Evolutionary conservation across 345 rosid species (phyloP).

Genomic region (Syzygium aqueum): DNA sequence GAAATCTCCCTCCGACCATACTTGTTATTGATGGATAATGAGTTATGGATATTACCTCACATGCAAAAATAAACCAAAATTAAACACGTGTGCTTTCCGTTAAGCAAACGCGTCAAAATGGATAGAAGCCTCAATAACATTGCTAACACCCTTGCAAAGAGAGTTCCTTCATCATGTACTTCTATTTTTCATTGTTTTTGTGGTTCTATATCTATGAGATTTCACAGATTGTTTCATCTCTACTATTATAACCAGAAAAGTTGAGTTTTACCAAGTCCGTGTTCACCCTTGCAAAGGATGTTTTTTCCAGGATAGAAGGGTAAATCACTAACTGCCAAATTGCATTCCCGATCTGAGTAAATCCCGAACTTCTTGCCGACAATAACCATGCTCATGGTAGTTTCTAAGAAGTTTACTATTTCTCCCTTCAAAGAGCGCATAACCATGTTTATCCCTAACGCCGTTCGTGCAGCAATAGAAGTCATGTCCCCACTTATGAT

Average conservation of each 20-base stretch:
- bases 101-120: background rate
- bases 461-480: background rate
- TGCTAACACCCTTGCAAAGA: background rate
- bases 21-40: background rate
- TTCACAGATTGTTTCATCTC: background rate
- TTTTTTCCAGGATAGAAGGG: background rate
- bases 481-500: background rate
- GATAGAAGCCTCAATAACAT: background rate
- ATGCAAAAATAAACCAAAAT: background rate
- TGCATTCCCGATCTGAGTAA: background rate
- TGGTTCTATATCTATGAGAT: background rate
- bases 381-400: background rate
- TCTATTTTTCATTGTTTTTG: background rate
- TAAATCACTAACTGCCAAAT: background rate
- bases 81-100: background rate
- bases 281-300: background rate
- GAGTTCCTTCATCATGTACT: background rate
- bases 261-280: background rate
- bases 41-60: background rate
- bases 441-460: too few relatives aligned
- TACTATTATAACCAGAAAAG: background rate
- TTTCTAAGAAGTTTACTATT: background rate
- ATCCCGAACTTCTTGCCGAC: background rate
- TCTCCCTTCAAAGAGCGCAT: background rate
- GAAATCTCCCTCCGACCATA: background rate